These are phyloP conservation scores for Euryodendron excelsum DNA, from an alignment of 148 eudicot species.

Conservation along the genomic window DNA sequence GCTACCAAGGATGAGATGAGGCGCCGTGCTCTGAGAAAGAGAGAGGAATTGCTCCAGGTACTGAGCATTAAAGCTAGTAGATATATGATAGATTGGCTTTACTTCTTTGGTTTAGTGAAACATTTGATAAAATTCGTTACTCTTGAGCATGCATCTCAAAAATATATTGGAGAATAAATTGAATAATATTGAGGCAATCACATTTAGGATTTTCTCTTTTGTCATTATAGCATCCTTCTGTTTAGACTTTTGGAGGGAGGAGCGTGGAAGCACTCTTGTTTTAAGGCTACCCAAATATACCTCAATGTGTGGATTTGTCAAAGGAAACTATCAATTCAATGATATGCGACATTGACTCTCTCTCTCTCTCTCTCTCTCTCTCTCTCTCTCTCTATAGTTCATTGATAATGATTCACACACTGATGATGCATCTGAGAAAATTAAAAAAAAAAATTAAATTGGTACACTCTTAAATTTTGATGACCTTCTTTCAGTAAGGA, in stretches of 20 bases:
- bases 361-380: too few species aligned
- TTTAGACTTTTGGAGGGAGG: too few species aligned
- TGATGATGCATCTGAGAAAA: neutral
- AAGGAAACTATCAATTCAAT: neutral
- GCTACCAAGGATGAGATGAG: conserved; percentile 97
- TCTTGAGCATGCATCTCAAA: conserved; percentile 6
- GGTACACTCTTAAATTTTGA: neutral
- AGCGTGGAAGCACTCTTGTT: too few species aligned
- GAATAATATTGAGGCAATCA: neutral
- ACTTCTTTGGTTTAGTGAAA: neutral
- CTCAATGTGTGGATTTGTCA: neutral
- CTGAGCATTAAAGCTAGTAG: neutral
- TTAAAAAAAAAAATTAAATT: neutral
- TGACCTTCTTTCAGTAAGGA: neutral
- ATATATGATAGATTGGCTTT: conserved; percentile 2
- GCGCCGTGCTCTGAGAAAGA: conserved; percentile 80
- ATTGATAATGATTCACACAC: neutral
- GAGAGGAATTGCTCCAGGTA: conserved; percentile 90
- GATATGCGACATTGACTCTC: neutral
- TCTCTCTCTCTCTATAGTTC: neutral
- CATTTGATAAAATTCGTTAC: neutral
- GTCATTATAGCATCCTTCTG: neutral
- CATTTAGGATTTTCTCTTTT: neutral
- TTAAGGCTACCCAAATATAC: neutral
- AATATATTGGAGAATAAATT: neutral